Base-by-base conservation (phyloP, 306 rosid genomes). In the Cucumis melo region DNA sequence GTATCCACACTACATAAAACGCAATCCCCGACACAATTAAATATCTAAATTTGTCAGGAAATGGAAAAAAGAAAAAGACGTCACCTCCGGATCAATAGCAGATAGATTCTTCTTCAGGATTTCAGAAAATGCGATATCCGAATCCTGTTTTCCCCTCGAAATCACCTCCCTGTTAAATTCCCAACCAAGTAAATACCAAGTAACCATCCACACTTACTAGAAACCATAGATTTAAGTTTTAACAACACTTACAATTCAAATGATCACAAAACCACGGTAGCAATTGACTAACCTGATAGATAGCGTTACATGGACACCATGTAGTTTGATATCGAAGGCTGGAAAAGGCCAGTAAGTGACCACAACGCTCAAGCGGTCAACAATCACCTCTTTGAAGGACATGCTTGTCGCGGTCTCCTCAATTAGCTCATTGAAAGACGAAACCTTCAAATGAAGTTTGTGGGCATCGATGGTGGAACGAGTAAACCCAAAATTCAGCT, bases 61-160 rank as follows among this genome's bases (percentile, higher is more conserved):
- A 19, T 10, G 60, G 10, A 36, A 39, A 20, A 1, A 54, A 84
- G 53, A 61, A 44, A 15, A 50, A 7, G 36, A 20, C 53, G 80
- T 64, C 83, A 91, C 98, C 98, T 87, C 96, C 1, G 94, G 93
- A 86, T 94, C 98, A 71, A 91, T 86, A 56, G 75, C 88, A 29
- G 89, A 79, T 57, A 94, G 98, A 68, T 82, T 86, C 86, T 89
- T 83, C 75, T 66, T 83, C 57, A 86, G 12, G 68, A 78, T 81
- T 77, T 85, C 95, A 10, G 78, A 82, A 74, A 76, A 66, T 65
- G 82, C 75, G 65, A 72, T 81, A 76, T 81, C 81, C n/a, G 77
- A 61, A 9, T 76, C 81, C 76, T 62, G 80, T 62, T 56, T 53
- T 64, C 65, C 82, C 66, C 58, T 80, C 55, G 60, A 51, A 77